Conservation (phyloP, 106 monocot genomes). For the Apostasia ramifera region DNA sequence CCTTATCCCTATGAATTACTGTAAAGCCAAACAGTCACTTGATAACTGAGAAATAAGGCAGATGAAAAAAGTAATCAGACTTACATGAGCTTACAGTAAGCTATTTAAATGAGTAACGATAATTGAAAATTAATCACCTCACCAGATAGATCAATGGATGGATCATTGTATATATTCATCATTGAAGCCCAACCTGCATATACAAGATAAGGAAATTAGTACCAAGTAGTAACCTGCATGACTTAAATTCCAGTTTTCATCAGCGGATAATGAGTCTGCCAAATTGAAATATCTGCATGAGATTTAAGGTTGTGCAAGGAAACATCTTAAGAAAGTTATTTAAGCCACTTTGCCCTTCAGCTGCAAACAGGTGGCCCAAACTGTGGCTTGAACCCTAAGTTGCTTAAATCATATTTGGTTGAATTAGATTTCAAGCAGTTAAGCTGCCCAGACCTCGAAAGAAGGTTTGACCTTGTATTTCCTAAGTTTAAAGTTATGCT, state of each 20-base stretch:
- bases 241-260: neutral
- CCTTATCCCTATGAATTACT: too few relatives aligned
- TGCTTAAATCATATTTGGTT: too few relatives aligned
- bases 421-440: too few relatives aligned
- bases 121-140: constrained; percentile 3
- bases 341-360: too few relatives aligned
- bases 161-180: constrained; percentile 43
- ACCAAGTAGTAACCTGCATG: constrained; percentile 5
- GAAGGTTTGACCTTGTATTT: too few relatives aligned
- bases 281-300: neutral
- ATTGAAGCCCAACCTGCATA: constrained; percentile 56
- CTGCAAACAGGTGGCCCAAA: too few relatives aligned
- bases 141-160: constrained; percentile 52
- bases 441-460: too few relatives aligned
- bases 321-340: too few relatives aligned
- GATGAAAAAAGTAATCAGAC: neutral
- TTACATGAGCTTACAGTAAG: neutral
- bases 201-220: constrained; percentile 9
- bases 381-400: too few relatives aligned
- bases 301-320: neutral
- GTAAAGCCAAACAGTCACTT: too few relatives aligned
- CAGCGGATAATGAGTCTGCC: too few relatives aligned
- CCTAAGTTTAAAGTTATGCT: too few relatives aligned
- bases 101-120: neutral
- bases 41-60: neutral